These are phyloP conservation scores for Monotropa hypopitys DNA, from an alignment of 179 eudicot species.

Conservation along the genomic window DNA sequence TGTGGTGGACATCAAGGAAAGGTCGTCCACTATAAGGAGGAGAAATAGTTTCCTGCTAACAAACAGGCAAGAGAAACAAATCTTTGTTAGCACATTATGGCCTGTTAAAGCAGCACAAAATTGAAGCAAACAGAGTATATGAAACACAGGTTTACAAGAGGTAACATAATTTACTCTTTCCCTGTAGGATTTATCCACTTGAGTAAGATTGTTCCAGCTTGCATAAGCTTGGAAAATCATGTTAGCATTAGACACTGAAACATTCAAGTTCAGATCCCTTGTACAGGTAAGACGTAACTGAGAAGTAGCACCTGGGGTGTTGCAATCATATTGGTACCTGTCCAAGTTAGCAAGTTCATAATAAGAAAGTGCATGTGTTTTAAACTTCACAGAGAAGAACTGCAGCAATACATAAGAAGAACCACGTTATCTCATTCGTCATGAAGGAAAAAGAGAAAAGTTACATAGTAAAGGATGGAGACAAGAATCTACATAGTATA, in stretches of 20 bases:
- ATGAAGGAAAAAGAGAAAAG: background rate
- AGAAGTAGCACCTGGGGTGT: constrained; percentile 78
- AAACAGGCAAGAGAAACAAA: background rate
- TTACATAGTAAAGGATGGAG: background rate
- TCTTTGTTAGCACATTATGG: background rate
- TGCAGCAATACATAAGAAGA: background rate
- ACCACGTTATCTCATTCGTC: background rate
- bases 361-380: background rate
- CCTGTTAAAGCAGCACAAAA: constrained; percentile 1
- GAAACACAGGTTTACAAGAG: background rate
- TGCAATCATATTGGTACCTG: constrained; percentile 80
- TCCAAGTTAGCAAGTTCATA: background rate
- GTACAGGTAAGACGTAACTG: constrained; percentile 78
- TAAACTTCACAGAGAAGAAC: background rate
- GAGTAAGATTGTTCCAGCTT: constrained; percentile 82
- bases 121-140: background rate
- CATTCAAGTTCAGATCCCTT: constrained; percentile 76
- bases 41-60: constrained; percentile 55
- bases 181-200: constrained; percentile 39
- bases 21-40: constrained; percentile 33
- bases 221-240: constrained; percentile 97
- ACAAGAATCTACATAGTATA: background rate
- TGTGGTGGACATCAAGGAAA: constrained; percentile 55
- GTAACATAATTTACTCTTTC: constrained; percentile 25
- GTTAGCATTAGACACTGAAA: constrained; percentile 78